Evolutionary conservation across 2,329 filamentous ascomycete species (phyloP), one percentile per base, ranked within the genome.

Genomic region (Nigrograna mackinnonii): DNA sequence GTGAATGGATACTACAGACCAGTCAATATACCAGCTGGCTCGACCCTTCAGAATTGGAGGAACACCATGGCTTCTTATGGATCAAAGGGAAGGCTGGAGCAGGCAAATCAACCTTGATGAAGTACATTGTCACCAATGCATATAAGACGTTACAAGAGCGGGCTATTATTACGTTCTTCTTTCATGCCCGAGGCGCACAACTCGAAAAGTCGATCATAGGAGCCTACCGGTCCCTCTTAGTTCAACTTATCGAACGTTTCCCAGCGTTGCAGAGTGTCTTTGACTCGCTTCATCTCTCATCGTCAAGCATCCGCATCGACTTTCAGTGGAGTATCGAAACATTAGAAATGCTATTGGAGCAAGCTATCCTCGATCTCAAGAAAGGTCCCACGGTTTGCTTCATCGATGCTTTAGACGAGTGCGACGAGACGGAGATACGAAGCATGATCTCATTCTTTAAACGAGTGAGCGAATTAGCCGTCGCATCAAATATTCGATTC

Each of bases 331-430:
- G n/a, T 7, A 17, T 37, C 4, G 33, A 49, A 18, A 39, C 35
- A 13, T 44, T 61, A 1, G 45, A 52, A 13, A 28, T 33, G 6
- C 49, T 63, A 4, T 39, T 66, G 4, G 49, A 50, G 21, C 41
- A 56, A 22, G 48, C 49, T 14, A 38, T 59, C 22, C 41, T 28
- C 21, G 21, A 4, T 2, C 49, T 60, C 7, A 43, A 36, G 32
- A 17, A 45, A 1, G 38, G 32, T 6, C 37, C 47, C 28, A 47
- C 60, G 1, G 37, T 55, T 2, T 58, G 47, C 30, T 64, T 63
- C 18, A 55, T 68, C 1, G 74, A 78, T 38, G 77, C 76, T 0
- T 58, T 79, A 1, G 76, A 80, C 26, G 77, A 79, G 47, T 78
- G 74, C 41, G 60, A 74, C 5, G 69, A 75, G 36, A 39, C 54